Base-by-base conservation (phyloP, 345 rosid species). In the Streptanthus diversifolius region DNA sequence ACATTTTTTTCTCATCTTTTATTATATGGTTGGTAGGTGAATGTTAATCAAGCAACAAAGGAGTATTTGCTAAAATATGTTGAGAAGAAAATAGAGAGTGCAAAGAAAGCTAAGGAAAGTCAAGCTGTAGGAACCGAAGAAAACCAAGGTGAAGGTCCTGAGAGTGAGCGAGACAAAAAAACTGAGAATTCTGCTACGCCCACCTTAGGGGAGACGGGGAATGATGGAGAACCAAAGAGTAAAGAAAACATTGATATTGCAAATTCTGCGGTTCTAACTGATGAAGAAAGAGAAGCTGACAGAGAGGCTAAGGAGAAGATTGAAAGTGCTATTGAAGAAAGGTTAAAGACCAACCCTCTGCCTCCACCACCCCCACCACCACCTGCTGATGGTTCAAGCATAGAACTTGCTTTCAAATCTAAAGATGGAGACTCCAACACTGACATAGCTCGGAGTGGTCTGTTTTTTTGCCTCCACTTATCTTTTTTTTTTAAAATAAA, bases 31-130 rank as follows among this genome's bases (percentile, higher is more conserved):
- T 3, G 40, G 48, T 82, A 92, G 99, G 81, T 95, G 55, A 95
- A 95, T 76, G 90, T 90, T 78, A 85, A 85, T 79, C 89, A 90
- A 83, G 98, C 97, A 66, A 95, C 99, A 47, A 87, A 79, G 78
- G 92, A 88, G 55, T 95, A 90, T 82, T 80, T 95, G 69, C 82
- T 82, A 81, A 83, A 86, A 18, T 91, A 86, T 80, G 97, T 95
- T 54, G 84, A 84, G 71, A 95, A 82, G 85, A 88, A 90, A 83
- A 83, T 83, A 30, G 96, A 88, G 79, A 82, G 82, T 52, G 78
- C 82, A 5, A 88, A 88, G 81, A 87, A 90, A 75, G 70, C 81
- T 41, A 86, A 83, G 71, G 92, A 83, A 66, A 78, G 74, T 77
- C 84, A 76, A 74, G 82, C 73, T 69, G 70, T 56, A 14, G 84